phyloP scores from a whole-genome alignment of 1,284 basidiomycete species.

The Microbotryum scabiosae region DNA sequence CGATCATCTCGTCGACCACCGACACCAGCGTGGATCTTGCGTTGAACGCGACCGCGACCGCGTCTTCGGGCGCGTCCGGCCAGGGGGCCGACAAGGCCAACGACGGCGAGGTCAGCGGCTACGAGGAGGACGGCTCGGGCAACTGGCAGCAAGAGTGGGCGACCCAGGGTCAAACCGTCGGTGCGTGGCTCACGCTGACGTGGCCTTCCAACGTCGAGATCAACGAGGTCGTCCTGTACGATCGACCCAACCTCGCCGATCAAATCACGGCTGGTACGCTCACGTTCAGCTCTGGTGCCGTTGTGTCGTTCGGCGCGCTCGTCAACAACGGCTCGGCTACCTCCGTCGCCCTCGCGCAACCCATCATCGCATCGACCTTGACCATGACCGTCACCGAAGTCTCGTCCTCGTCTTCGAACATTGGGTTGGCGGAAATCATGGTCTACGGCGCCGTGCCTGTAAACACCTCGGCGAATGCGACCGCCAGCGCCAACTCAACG shows the following conservation, averaged over 20 bases:
- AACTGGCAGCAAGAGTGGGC: slow-evolving; percentile 19
- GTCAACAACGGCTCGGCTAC: slow-evolving; percentile 20
- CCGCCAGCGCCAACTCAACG: not conserved
- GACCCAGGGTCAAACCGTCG: slow-evolving; percentile 16
- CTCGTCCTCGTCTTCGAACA: slow-evolving; percentile 8
- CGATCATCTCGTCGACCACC: not conserved
- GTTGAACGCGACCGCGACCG: slow-evolving; percentile 4
- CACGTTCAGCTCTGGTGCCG: slow-evolving; percentile 13
- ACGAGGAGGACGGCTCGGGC: slow-evolving; percentile 9
- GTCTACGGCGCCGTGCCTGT: slow-evolving; percentile 10
- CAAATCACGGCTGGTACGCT: slow-evolving; percentile 18
- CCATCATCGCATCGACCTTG: slow-evolving; percentile 1
- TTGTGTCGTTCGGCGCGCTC: slow-evolving; percentile 9
- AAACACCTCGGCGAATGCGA: slow-evolving; percentile 1
- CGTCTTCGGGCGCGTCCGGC: slow-evolving; percentile 2
- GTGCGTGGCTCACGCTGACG: slow-evolving; percentile 19
- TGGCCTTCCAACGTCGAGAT: slow-evolving; percentile 19
- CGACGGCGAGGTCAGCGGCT: slow-evolving; percentile 24
- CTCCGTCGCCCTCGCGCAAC: not conserved
- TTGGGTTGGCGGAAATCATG: slow-evolving; percentile 26
- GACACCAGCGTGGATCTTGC: slow-evolving; percentile 7
- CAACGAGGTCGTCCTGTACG: slow-evolving; percentile 21
- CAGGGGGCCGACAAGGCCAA: slow-evolving; percentile 20
- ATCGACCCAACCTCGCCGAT: slow-evolving; percentile 20
- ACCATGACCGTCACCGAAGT: slow-evolving; percentile 20